phyloP scores from a whole-genome alignment of 495 filamentous ascomycete genomes.

The Choiromyces venosus region DNA sequence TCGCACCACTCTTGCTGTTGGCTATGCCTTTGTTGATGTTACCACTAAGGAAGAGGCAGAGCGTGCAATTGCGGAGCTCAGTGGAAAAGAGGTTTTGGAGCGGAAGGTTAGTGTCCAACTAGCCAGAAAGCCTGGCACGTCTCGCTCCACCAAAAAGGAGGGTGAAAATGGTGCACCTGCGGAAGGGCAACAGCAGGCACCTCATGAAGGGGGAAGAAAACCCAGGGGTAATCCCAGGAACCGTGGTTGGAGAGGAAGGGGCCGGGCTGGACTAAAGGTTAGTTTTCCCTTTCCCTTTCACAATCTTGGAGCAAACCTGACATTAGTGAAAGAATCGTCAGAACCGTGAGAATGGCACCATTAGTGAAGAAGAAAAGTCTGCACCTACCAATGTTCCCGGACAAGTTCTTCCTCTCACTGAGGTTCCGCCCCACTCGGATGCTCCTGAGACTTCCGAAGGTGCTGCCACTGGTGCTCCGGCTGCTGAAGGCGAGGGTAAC shows the following conservation, averaged over 20 bases:
- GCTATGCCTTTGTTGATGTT: slow-evolving; percentile 97
- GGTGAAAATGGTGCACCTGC: slow-evolving; percentile 54
- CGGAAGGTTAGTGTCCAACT: slow-evolving; percentile 98
- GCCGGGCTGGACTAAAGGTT: slow-evolving; percentile 70
- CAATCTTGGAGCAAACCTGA: slow-evolving; percentile 23
- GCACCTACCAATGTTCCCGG: slow-evolving; percentile 52
- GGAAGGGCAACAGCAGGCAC: slow-evolving; percentile 67
- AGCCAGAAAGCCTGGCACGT: slow-evolving; percentile 89
- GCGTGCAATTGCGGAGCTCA: slow-evolving; percentile 86
- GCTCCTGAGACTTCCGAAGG: slow-evolving; percentile 50
- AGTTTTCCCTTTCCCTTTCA: slow-evolving; percentile 42
- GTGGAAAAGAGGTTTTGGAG: slow-evolving; percentile 91
- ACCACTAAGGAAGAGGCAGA: slow-evolving; percentile 89
- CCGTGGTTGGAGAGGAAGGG: slow-evolving; percentile 64
- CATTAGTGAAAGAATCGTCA: slow-evolving; percentile 34
- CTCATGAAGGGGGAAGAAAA: slow-evolving; percentile 25
- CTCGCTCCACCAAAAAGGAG: slow-evolving; percentile 59
- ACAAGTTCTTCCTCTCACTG: slow-evolving; percentile 54
- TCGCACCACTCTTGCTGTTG: slow-evolving; percentile 94
- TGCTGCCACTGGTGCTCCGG: slow-evolving; percentile 43
- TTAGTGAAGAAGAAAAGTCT: slow-evolving; percentile 41
- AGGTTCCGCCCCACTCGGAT: slow-evolving; percentile 57
- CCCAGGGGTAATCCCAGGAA: slow-evolving; percentile 55
- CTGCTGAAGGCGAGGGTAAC: slow-evolving; percentile 44
- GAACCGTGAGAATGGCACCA: slow-evolving; percentile 36